phyloP scores from a whole-genome alignment of 192 early-diverging fungal species.

The Gigaspora rosea region DNA sequence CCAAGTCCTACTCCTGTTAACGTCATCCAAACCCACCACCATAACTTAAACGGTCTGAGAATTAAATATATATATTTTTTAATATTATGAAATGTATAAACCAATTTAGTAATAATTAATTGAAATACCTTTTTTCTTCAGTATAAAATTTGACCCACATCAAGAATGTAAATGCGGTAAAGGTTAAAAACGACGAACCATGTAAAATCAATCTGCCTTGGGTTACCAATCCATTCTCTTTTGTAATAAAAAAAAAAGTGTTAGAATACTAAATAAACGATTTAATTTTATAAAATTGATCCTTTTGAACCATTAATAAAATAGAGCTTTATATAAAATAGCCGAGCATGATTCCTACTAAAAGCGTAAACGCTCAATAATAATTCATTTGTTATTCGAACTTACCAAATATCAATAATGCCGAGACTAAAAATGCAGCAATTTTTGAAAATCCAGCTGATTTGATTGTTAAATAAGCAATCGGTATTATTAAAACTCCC shows the following conservation, averaged over 20 bases:
- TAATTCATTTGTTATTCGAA: no score
- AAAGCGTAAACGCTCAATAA: no score
- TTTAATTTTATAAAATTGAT: no score
- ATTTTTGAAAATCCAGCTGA: no score
- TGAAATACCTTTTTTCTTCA: slow-evolving; percentile 42
- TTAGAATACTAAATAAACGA: no score
- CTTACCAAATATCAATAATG: slow-evolving; percentile 80
- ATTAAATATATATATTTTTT: background rate
- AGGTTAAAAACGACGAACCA: slow-evolving; percentile 89
- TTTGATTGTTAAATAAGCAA: slow-evolving; percentile 81
- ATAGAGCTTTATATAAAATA: no score
- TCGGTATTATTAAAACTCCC: slow-evolving; percentile 80
- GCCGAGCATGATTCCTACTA: background rate
- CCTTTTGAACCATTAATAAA: no score
- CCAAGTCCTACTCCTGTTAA: slow-evolving; percentile 83
- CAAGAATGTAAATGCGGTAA: slow-evolving; percentile 76
- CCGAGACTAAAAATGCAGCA: no score
- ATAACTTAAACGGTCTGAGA: slow-evolving; percentile 70
- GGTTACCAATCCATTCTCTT: slow-evolving; percentile 87
- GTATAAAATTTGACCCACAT: slow-evolving; percentile 91
- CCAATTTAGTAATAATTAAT: background rate
- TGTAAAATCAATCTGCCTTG: slow-evolving; percentile 92
- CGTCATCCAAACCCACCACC: no score
- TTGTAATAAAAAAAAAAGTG: background rate
- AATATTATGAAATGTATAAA: background rate